Percentiles rank a stretch among this genome's conserved stretches.
Evolutionary conservation across 2,329 filamentous ascomycete species (phyloP).

Genomic region (Sporothrix globosa): DNA sequence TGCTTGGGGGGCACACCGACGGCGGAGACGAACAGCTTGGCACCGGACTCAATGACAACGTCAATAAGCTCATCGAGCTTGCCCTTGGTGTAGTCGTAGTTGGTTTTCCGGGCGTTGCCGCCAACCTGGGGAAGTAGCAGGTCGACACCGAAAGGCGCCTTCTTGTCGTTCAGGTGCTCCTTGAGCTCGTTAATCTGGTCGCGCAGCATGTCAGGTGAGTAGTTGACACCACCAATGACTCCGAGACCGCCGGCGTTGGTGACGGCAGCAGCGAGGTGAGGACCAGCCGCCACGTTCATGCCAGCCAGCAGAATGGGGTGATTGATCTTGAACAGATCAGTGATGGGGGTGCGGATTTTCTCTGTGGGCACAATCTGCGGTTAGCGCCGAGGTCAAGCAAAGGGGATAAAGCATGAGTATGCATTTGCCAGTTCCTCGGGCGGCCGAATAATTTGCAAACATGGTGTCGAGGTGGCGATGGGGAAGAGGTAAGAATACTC

Average conservation of each 20-base stretch:
- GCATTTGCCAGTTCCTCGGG: neutral
- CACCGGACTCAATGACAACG: slow-evolving; percentile 89
- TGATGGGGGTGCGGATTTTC: slow-evolving; percentile 86
- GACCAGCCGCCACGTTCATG: slow-evolving; percentile 98
- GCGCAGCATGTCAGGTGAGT: slow-evolving; percentile 94
- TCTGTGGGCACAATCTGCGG: slow-evolving; percentile 54
- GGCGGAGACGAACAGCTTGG: slow-evolving; percentile 93
- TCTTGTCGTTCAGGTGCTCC: slow-evolving; percentile 83
- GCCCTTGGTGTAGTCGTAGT: slow-evolving; percentile 99
- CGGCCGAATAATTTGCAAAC: neutral
- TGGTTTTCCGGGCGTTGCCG: slow-evolving; percentile 91
- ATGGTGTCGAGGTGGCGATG: neutral
- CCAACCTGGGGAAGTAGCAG: slow-evolving; percentile 92
- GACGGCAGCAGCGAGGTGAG: slow-evolving; percentile 93
- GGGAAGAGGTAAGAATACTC: slow-evolving; percentile 46
- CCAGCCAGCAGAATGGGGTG: slow-evolving; percentile 94
- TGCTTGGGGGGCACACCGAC: slow-evolving; percentile 89
- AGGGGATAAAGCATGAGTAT: too few species aligned
- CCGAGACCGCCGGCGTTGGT: slow-evolving; percentile 96
- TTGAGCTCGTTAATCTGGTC: slow-evolving; percentile 97
- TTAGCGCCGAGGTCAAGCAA: neutral
- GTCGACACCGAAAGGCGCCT: slow-evolving; percentile 92
- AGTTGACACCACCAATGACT: slow-evolving; percentile 93
- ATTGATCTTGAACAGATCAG: slow-evolving; percentile 96
- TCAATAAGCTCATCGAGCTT: slow-evolving; percentile 89